These are phyloP conservation scores for Lophium mytilinum DNA, from an alignment of 495 filamentous ascomycete genomes.

Conservation along the genomic window DNA sequence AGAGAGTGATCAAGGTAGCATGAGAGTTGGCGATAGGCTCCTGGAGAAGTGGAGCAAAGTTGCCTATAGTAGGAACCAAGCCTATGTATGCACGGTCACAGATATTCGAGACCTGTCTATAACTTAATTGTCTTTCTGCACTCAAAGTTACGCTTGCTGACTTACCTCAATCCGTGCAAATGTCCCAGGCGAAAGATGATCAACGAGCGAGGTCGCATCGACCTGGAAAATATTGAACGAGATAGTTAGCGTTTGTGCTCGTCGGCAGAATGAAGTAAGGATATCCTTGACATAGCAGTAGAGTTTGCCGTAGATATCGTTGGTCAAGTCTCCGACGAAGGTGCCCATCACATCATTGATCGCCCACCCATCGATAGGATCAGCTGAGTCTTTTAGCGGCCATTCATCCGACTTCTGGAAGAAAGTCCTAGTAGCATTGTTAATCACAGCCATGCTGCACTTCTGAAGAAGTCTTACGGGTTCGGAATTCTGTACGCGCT, in stretches of 20 bases:
- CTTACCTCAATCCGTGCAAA: slow-evolving; percentile 29
- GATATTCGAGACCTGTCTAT: slow-evolving; percentile 26
- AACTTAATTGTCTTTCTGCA: no score
- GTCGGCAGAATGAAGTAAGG: slow-evolving; percentile 18
- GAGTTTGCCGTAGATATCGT: slow-evolving; percentile 29
- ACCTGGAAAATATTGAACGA: slow-evolving; percentile 18
- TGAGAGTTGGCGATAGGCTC: slow-evolving; percentile 18
- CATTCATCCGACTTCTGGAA: slow-evolving; percentile 11
- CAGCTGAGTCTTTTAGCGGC: slow-evolving; percentile 25
- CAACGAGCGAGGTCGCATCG: slow-evolving; percentile 12
- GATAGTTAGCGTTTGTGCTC: not conserved
- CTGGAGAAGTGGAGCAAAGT: slow-evolving; percentile 22
- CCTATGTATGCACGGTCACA: slow-evolving; percentile 23
- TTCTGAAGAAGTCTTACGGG: slow-evolving; percentile 21
- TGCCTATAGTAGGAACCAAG: not conserved
- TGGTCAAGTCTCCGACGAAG: slow-evolving; percentile 7
- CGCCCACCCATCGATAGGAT: slow-evolving; percentile 28
- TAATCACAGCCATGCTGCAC: not conserved
- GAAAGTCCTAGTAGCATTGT: slow-evolving; percentile 18
- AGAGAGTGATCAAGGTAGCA: slow-evolving; percentile 29
- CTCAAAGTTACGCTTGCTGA: no score
- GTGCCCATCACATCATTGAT: slow-evolving; percentile 11
- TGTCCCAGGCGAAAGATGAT: not conserved
- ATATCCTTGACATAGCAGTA: slow-evolving; percentile 19
- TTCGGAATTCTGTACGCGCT: slow-evolving; percentile 24